Conservation (phyloP, 176 grass and related monocot species). For the bread wheat (Triticum aestivum) region DNA sequence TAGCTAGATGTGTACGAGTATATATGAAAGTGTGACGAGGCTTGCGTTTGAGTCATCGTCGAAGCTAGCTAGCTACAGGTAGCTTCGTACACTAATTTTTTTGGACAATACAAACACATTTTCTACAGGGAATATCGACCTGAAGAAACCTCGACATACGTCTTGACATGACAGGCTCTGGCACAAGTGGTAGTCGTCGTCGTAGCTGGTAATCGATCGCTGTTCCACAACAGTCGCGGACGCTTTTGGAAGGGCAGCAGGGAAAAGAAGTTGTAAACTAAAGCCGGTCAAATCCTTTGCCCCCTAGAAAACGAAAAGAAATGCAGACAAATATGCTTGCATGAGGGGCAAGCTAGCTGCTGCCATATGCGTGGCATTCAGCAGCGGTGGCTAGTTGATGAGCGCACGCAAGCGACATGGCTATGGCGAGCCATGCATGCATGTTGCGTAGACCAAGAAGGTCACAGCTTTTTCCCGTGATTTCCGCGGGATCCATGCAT, state of each 20-base stretch:
- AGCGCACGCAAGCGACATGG: constrained; percentile 17
- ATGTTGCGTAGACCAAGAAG: neutral
- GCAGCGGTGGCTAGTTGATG: neutral
- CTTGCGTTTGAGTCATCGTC: neutral
- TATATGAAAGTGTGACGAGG: neutral
- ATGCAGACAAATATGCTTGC: constrained; percentile 4
- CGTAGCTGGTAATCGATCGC: neutral
- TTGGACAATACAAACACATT: neutral
- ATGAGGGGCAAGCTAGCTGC: neutral
- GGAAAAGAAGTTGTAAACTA: neutral
- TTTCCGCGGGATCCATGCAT: constrained; percentile 53
- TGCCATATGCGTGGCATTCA: neutral
- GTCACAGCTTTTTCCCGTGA: constrained; percentile 19
- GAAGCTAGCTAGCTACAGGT: neutral
- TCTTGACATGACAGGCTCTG: neutral
- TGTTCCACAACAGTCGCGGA: constrained; percentile 7
- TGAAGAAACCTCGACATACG: neutral
- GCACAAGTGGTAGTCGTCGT: neutral
- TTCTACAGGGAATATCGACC: neutral
- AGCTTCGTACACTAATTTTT: neutral
- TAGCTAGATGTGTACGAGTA: neutral
- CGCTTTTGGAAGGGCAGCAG: neutral
- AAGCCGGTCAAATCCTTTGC: neutral
- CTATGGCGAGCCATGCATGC: neutral
- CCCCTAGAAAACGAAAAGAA: neutral